Evolutionary conservation across 495 filamentous ascomycete genomes (phyloP).

Genomic region (Rhizodiscina lignyota): DNA sequence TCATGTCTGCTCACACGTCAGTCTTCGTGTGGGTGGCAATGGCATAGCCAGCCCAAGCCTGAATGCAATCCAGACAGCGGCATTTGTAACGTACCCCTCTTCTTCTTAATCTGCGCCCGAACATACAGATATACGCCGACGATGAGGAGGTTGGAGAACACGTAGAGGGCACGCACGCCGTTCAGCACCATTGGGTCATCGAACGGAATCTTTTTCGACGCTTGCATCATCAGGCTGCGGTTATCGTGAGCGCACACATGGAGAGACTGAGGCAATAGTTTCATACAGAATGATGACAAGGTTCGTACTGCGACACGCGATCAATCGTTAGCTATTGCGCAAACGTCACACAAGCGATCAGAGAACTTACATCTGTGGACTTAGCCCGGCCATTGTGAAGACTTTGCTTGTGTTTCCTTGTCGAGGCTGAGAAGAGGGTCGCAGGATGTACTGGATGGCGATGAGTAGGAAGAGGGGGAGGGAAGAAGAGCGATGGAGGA

Average conservation of each 20-base stretch:
- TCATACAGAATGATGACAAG: constrained; percentile 16
- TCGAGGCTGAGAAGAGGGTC: too few relatives aligned
- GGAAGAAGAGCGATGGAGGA: too few relatives aligned
- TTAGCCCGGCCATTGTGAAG: too few relatives aligned
- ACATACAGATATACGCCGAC: constrained; percentile 67
- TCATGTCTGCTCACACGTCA: constrained; percentile 49
- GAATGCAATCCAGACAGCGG: not conserved
- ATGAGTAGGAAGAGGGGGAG: too few relatives aligned
- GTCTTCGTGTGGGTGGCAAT: not conserved
- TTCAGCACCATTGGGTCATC: constrained; percentile 80
- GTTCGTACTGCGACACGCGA: constrained; percentile 19
- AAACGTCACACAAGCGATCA: too few relatives aligned
- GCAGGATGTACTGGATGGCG: too few relatives aligned
- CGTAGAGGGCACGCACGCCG: constrained; percentile 64
- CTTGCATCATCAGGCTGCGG: constrained; percentile 74
- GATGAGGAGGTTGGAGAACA: constrained; percentile 82
- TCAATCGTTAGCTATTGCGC: too few relatives aligned
- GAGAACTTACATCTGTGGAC: too few relatives aligned
- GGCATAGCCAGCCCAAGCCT: not conserved
- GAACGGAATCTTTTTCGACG: constrained; percentile 88
- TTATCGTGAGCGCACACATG: not conserved
- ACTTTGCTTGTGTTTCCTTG: too few relatives aligned
- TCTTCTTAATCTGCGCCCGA: constrained; percentile 66
- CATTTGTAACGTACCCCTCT: constrained; percentile 58
- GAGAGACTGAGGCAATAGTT: not conserved